Evolutionary conservation across 2,329 filamentous ascomycete species (phyloP).

Genomic region (Aquanectria penicillioides): DNA sequence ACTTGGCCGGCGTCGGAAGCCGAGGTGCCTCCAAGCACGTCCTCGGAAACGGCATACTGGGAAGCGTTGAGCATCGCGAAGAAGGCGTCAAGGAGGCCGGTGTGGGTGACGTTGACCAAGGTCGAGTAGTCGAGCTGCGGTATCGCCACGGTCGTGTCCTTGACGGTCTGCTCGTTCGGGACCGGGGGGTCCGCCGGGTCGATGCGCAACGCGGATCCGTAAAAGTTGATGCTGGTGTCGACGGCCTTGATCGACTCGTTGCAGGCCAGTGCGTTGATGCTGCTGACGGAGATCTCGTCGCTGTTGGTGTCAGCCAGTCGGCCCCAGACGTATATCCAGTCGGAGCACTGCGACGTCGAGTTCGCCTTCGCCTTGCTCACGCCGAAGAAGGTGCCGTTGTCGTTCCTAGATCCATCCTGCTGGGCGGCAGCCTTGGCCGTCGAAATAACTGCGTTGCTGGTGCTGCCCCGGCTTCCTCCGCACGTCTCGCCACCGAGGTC

Average conservation of each 20-base stretch:
- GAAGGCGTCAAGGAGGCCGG: slow-evolving; percentile 47
- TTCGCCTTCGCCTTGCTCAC: slow-evolving; percentile 30
- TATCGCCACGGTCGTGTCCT: slow-evolving; percentile 32
- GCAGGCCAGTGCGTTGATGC: slow-evolving; percentile 48
- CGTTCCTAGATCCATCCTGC: neutral
- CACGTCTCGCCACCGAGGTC: slow-evolving; percentile 37
- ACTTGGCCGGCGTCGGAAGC: slow-evolving; percentile 31
- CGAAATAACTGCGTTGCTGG: slow-evolving; percentile 29
- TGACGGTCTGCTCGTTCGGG: slow-evolving; percentile 35
- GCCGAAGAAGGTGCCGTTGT: slow-evolving; percentile 29
- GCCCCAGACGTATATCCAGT: slow-evolving; percentile 51
- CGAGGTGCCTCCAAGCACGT: slow-evolving; percentile 33
- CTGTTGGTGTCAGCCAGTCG: slow-evolving; percentile 37
- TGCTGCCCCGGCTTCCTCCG: slow-evolving; percentile 10
- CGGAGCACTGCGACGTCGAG: slow-evolving; percentile 40
- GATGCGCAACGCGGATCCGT: slow-evolving; percentile 40
- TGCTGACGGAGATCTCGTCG: slow-evolving; percentile 40
- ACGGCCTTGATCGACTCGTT: slow-evolving; percentile 50
- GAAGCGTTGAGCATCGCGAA: slow-evolving; percentile 49
- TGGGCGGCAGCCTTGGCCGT: slow-evolving; percentile 15
- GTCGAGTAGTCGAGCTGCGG: slow-evolving; percentile 43
- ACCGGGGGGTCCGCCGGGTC: slow-evolving; percentile 42
- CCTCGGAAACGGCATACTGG: slow-evolving; percentile 43
- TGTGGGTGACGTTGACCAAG: slow-evolving; percentile 40
- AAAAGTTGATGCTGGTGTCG: slow-evolving; percentile 35